A percentile compares a stretch with the other conserved stretches of the same genome.
Evolutionary conservation across 768 basidiomycete species (phyloP).

Genomic region (Mycena rosella): DNA sequence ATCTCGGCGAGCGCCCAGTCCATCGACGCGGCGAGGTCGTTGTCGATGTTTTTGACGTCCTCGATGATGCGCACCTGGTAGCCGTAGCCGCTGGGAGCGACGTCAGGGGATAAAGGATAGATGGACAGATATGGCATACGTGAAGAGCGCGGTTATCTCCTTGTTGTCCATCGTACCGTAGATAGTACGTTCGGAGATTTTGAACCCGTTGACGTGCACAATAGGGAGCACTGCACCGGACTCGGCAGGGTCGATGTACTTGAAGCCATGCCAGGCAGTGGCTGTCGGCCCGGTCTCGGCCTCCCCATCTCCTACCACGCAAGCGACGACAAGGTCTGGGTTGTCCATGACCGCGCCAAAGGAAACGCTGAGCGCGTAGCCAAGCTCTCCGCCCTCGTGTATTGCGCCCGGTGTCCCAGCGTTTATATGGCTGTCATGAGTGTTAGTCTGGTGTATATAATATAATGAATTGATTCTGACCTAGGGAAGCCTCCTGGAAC

Average conservation of each 20-base stretch:
- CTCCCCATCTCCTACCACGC: constrained; percentile 92
- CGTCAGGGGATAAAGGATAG: constrained; percentile 15
- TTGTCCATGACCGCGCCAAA: constrained; percentile 95
- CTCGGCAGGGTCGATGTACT: constrained; percentile 92
- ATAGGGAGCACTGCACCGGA: constrained; percentile 94
- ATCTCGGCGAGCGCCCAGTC: constrained; percentile 86
- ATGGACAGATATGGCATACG: constrained; percentile 54
- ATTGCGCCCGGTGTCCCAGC: constrained; percentile 91
- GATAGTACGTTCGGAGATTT: constrained; percentile 92
- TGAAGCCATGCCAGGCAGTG: constrained; percentile 86
- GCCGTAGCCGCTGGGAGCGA: constrained; percentile 74
- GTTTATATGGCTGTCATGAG: constrained; percentile 70
- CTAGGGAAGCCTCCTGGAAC: constrained; percentile 89
- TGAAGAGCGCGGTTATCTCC: constrained; percentile 82
- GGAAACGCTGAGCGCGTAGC: constrained; percentile 87
- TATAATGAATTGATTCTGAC: constrained; percentile 51
- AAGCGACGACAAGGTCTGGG: constrained; percentile 84
- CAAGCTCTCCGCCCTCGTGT: constrained; percentile 93
- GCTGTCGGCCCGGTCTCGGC: constrained; percentile 87
- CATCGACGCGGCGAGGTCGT: constrained; percentile 84
- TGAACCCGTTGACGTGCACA: constrained; percentile 89
- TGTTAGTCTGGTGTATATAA: not conserved
- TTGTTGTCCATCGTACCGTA: constrained; percentile 93
- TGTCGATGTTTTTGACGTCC: constrained; percentile 74
- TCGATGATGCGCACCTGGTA: constrained; percentile 90